Evolutionary conservation across 2,329 filamentous ascomycete genomes (phyloP).

Genomic region (Monilinia vaccinii-corymbosi): DNA sequence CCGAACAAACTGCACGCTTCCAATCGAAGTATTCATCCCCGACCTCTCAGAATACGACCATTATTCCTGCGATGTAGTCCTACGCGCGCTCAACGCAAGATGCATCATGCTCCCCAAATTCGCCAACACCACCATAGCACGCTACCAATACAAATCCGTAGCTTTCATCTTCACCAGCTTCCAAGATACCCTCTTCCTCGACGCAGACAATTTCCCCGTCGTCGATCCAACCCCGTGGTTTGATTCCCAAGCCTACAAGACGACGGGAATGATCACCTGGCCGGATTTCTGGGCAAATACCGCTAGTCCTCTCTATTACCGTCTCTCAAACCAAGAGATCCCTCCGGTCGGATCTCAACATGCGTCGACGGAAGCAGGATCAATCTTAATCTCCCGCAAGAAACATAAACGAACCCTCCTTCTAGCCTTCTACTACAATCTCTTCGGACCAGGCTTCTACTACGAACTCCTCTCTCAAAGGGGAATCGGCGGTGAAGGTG

Average conservation of each 20-base stretch:
- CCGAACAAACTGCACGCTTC: conserved; percentile 30
- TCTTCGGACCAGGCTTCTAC: conserved; percentile 8
- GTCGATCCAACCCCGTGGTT: conserved; percentile 35
- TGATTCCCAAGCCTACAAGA: conserved; percentile 32
- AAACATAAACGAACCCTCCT: background rate
- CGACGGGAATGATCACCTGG: conserved; percentile 36
- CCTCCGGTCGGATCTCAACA: background rate
- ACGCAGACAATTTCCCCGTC: conserved; percentile 39
- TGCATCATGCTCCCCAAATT: conserved; percentile 34
- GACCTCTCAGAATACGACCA: conserved; percentile 31
- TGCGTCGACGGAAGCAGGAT: conserved; percentile 9
- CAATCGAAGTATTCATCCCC: conserved; percentile 35
- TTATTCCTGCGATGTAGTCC: conserved; percentile 31
- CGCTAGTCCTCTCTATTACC: conserved; percentile 32
- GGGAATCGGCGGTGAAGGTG: conserved; percentile 8
- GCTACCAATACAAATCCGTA: conserved; percentile 40
- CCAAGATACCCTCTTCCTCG: conserved; percentile 39
- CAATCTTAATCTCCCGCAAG: conserved; percentile 3
- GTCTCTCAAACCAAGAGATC: conserved; percentile 26
- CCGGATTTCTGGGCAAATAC: conserved; percentile 38
- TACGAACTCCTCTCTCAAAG: conserved; percentile 4
- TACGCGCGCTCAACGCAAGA: conserved; percentile 32
- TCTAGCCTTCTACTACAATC: conserved; percentile 10
- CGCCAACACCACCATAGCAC: conserved; percentile 26
- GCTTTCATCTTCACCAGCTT: conserved; percentile 42